Percentiles rank a stretch among this genome's conserved stretches.
Evolutionary conservation across 345 rosid genomes (phyloP).

Genomic region (Microthlaspi erraticum): DNA sequence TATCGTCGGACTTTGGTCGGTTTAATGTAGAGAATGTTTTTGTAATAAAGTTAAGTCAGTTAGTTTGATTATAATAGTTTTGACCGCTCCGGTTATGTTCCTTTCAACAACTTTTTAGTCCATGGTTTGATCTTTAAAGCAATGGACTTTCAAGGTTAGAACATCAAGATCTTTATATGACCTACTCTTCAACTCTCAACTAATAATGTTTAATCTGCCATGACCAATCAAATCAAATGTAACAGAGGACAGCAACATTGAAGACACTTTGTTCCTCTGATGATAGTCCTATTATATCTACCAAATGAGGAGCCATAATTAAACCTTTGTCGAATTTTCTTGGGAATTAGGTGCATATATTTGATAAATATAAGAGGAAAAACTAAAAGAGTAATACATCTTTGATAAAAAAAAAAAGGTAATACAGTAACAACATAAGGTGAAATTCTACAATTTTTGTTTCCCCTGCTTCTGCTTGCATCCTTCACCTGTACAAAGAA

Average conservation of each 20-base stretch:
- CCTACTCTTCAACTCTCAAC: not conserved
- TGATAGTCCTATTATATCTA: not conserved
- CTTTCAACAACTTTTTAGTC: not conserved
- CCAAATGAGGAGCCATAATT: not conserved
- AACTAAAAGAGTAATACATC: conserved; percentile 18
- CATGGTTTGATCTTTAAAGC: not conserved
- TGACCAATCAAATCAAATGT: not conserved
- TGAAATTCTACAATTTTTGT: conserved; percentile 9
- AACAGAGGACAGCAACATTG: not conserved
- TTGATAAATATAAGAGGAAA: not conserved
- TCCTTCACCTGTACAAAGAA: conserved; percentile 43
- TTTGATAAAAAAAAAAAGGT: conserved; percentile 13
- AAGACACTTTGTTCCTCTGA: not conserved
- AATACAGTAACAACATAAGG: conserved; percentile 26
- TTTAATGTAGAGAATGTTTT: conserved; percentile 32
- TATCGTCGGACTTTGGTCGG: not conserved
- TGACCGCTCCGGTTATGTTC: too few species aligned
- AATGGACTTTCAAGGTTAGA: not conserved
- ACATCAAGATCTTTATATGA: not conserved
- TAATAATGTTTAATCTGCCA: not conserved
- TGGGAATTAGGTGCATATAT: conserved; percentile 18
- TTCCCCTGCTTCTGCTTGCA: conserved; percentile 18
- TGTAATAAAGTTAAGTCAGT: conserved; percentile 32
- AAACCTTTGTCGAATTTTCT: not conserved
- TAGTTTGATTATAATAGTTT: conserved; percentile 1